phyloP scores from a whole-genome alignment of 768 basidiomycete species.

The Pleurotus platypus region DNA sequence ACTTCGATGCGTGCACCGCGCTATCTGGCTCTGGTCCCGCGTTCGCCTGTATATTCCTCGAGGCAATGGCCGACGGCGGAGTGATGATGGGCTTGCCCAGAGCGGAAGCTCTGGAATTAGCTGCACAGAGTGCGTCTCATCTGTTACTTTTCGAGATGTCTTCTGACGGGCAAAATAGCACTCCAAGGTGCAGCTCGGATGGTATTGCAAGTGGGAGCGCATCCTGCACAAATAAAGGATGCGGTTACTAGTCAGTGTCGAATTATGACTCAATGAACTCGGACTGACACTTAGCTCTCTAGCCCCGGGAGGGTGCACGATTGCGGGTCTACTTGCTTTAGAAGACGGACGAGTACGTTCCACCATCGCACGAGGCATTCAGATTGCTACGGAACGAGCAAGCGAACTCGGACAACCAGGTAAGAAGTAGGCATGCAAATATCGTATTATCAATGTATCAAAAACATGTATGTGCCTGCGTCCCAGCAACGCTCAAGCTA shows the following conservation, averaged over 20 bases:
- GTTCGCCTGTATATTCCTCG: slow-evolving; percentile 93
- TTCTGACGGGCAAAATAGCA: slow-evolving; percentile 43
- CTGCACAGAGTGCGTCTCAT: slow-evolving; percentile 78
- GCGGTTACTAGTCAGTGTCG: slow-evolving; percentile 86
- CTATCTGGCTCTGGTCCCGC: slow-evolving; percentile 95
- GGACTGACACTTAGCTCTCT: not conserved
- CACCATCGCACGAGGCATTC: slow-evolving; percentile 92
- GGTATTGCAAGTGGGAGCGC: slow-evolving; percentile 83
- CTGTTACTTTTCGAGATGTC: not conserved
- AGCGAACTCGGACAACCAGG: slow-evolving; percentile 75
- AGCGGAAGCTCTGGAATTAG: slow-evolving; percentile 89
- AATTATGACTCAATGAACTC: not conserved
- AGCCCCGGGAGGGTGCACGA: slow-evolving; percentile 98
- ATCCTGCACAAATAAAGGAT: slow-evolving; percentile 96
- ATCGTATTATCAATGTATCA: not conserved
- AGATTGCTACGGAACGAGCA: slow-evolving; percentile 88
- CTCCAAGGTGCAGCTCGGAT: slow-evolving; percentile 96
- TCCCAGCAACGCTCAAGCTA: not conserved
- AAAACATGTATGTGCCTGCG: not conserved
- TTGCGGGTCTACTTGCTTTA: slow-evolving; percentile 91
- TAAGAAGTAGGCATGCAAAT: slow-evolving; percentile 36
- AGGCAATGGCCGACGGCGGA: slow-evolving; percentile 98
- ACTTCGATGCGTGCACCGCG: slow-evolving; percentile 98
- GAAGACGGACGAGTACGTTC: slow-evolving; percentile 93
- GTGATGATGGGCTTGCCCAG: slow-evolving; percentile 99